Evolutionary conservation across 2,329 filamentous ascomycete species (phyloP).

Genomic region (Beauveria australis): DNA sequence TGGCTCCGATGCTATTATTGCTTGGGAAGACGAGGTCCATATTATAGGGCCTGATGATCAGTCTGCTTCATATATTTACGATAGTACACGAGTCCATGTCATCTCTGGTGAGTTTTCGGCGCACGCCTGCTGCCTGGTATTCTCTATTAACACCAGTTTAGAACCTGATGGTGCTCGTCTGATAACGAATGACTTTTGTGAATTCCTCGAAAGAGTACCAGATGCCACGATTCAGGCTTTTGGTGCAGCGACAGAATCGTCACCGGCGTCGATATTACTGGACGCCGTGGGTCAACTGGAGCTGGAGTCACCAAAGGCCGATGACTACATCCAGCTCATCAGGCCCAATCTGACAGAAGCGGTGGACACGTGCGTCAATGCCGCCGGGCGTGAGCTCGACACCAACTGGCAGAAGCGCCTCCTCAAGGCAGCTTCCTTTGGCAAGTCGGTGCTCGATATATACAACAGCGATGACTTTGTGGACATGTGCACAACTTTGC

Average conservation of each 20-base stretch:
- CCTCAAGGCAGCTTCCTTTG: slow-evolving; percentile 93
- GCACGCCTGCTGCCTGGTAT: background rate
- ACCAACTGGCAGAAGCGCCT: slow-evolving; percentile 90
- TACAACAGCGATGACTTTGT: slow-evolving; percentile 99
- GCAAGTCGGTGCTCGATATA: slow-evolving; percentile 92
- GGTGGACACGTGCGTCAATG: slow-evolving; percentile 87
- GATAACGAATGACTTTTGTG: slow-evolving; percentile 88
- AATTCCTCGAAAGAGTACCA: slow-evolving; percentile 92
- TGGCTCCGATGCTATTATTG: slow-evolving; percentile 87
- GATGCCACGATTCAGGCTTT: slow-evolving; percentile 84
- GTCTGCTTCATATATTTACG: slow-evolving; percentile 75
- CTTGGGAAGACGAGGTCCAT: slow-evolving; percentile 97
- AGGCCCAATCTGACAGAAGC: slow-evolving; percentile 80
- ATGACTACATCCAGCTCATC: slow-evolving; percentile 95
- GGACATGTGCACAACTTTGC: slow-evolving; percentile 90
- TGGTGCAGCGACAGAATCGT: slow-evolving; percentile 77
- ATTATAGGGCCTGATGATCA: slow-evolving; percentile 79
- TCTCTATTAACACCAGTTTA: slow-evolving; percentile 19
- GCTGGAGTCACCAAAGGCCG: slow-evolving; percentile 89
- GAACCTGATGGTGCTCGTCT: slow-evolving; percentile 80
- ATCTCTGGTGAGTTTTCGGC: slow-evolving; percentile 53
- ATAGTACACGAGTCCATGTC: slow-evolving; percentile 80
- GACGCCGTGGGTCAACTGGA: slow-evolving; percentile 90
- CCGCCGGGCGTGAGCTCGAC: slow-evolving; percentile 86
- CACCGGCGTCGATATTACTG: slow-evolving; percentile 82